Evolutionary conservation across 2,329 filamentous ascomycete species (phyloP).

Genomic region (Scedosporium boydii): DNA sequence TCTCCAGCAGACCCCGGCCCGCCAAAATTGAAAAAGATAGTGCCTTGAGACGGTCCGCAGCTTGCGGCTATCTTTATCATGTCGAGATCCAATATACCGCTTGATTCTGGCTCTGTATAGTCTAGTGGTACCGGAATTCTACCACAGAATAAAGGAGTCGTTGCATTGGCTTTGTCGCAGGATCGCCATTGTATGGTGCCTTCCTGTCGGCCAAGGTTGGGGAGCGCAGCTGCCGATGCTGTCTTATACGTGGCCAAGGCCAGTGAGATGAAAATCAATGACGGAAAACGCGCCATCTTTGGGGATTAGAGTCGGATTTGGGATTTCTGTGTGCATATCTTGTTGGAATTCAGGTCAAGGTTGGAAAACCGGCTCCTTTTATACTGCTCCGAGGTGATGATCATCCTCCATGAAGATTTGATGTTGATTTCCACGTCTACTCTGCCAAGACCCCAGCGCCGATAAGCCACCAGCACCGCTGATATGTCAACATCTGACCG

Average conservation of each 20-base stretch:
- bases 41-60: conserved; percentile 16
- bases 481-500: too few species aligned
- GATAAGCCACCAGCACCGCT: too few species aligned
- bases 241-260: conserved; percentile 26
- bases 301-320: too few species aligned
- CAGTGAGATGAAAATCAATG: too few species aligned
- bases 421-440: too few species aligned
- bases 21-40: conserved; percentile 21
- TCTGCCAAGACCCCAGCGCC: too few species aligned
- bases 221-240: conserved; percentile 17
- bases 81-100: conserved; percentile 7
- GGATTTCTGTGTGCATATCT: too few species aligned
- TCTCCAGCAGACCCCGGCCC: conserved; percentile 13
- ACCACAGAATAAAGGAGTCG: conserved; percentile 10
- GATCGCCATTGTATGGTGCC: background rate
- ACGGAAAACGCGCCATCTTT: too few species aligned
- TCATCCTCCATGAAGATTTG: too few species aligned
- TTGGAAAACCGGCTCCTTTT: too few species aligned
- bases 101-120: conserved; percentile 9
- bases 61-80: conserved; percentile 8
- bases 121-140: conserved; percentile 12
- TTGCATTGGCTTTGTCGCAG: background rate
- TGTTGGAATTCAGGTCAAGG: too few species aligned
- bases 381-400: too few species aligned
- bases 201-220: background rate